Evolutionary conservation across 2,329 filamentous ascomycete genomes (phyloP).

Genomic region (Fusarium sublunatum): DNA sequence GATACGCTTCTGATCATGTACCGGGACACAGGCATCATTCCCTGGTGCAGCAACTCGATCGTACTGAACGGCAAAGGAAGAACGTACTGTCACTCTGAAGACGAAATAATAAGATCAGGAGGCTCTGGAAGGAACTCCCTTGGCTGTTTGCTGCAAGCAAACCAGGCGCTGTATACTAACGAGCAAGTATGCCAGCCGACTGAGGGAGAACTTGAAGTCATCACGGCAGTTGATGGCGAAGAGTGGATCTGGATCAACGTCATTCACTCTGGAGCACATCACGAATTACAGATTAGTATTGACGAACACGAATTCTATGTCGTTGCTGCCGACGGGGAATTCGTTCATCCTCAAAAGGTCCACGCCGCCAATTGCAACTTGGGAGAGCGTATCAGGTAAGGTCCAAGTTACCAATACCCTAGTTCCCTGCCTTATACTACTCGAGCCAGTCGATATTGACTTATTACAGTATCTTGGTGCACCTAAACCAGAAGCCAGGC

Average conservation of each 20-base stretch:
- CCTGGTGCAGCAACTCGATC: not conserved
- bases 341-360: not conserved
- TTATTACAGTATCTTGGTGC: not conserved
- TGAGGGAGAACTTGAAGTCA: not conserved
- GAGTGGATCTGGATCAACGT: slow-evolving; percentile 2
- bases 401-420: too few relatives aligned
- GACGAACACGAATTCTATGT: slow-evolving; percentile 4
- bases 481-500: not conserved
- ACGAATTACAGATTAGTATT: not conserved
- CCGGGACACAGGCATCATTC: slow-evolving; percentile 2
- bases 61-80: slow-evolving; percentile 3
- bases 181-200: not conserved
- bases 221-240: not conserved
- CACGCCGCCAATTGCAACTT: not conserved
- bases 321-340: slow-evolving; percentile 1
- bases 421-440: too few relatives aligned
- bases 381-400: slow-evolving; percentile 4
- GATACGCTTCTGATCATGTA: slow-evolving; percentile 1
- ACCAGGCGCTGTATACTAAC: not conserved
- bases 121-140: not conserved
- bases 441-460: too few relatives aligned
- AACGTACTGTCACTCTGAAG: slow-evolving; percentile 18
- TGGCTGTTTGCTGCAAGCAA: not conserved
- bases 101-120: not conserved
- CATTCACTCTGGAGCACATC: slow-evolving; percentile 3